Conservation (phyloP, 2,329 filamentous ascomycete species). For the Cordyceps militaris region DNA sequence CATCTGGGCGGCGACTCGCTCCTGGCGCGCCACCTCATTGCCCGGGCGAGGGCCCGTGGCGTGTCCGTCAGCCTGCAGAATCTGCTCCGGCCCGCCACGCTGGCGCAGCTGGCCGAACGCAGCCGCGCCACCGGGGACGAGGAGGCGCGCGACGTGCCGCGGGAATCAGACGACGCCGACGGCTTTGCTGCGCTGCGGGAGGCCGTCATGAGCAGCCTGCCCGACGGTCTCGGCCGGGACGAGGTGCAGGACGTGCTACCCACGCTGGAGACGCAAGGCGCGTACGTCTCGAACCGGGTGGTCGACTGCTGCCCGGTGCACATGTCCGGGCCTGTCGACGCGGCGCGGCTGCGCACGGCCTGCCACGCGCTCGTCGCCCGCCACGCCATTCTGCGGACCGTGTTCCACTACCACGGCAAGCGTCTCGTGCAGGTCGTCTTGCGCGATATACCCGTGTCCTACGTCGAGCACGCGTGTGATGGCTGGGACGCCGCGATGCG, state of each 20-base stretch:
- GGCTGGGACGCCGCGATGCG: background rate
- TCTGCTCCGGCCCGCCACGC: background rate
- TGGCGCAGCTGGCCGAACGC: background rate
- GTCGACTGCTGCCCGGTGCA: constrained; percentile 5
- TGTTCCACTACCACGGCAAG: background rate
- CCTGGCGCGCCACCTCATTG: background rate
- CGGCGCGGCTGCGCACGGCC: background rate
- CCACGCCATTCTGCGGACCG: background rate
- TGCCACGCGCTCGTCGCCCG: background rate
- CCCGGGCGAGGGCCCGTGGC: background rate
- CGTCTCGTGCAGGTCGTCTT: background rate
- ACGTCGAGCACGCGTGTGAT: background rate
- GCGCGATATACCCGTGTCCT: background rate
- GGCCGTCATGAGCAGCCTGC: background rate
- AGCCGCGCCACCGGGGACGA: too few species aligned
- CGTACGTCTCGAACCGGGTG: background rate
- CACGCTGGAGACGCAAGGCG: background rate
- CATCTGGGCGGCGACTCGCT: constrained; percentile 5
- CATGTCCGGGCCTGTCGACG: background rate
- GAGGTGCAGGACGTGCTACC: background rate
- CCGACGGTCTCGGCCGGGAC: background rate
- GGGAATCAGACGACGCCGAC: background rate
- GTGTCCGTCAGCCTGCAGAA: background rate
- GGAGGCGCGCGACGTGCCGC: background rate
- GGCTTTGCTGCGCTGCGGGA: background rate